Base-by-base conservation (phyloP, 305 asterid genomes). In the Lippia alba region DNA sequence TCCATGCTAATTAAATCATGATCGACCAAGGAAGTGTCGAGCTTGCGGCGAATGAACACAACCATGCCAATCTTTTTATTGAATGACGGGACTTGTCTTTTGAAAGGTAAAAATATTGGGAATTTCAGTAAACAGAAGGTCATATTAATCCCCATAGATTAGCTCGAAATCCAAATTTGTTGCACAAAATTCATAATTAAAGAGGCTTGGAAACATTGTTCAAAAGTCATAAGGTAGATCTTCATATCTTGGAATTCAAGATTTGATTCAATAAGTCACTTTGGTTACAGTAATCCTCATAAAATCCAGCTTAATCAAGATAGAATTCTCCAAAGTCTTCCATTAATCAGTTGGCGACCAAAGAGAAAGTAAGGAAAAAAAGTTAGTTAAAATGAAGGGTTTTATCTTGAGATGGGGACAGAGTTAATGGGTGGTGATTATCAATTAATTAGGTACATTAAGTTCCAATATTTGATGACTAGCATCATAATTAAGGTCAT, bases 381-480 rank as follows among this genome's bases (percentile, higher is more conserved):
- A 10, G 45, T 30, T 16, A 60, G 19, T 0, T 11, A 12, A 12
- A n/a, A 36, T 36, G 5, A 41, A 45, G 20, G 17, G 8, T 39
- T 51, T 49, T 60, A 44, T 45, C 16, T 18, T 44, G 2, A 34
- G 41, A 67, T 49, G 50, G 63, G 69, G 68, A 66, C 56, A 49
- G 12, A 61, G 15, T 9, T 74, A 24, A 41, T 15, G 64, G 53
- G 48, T 48, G 60, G 41, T 36, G 41, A 4, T 30, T 33, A 11
- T 56, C 15, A 69, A 62, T 71, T 64, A 67, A 30, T 66, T 60
- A 58, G 64, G 73, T 65, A 61, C 61, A 34, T 73, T 12, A 60
- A 39, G 30, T 12, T 15, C 64, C 56, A 67, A 59, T 15, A 40
- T 36, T 33, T 19, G 36, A 46, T 48, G 50, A 57, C 14, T 53